phyloP scores from a whole-genome alignment of 1,139 yeast genomes.

The Kurtzmaniella quercitrusa region DNA sequence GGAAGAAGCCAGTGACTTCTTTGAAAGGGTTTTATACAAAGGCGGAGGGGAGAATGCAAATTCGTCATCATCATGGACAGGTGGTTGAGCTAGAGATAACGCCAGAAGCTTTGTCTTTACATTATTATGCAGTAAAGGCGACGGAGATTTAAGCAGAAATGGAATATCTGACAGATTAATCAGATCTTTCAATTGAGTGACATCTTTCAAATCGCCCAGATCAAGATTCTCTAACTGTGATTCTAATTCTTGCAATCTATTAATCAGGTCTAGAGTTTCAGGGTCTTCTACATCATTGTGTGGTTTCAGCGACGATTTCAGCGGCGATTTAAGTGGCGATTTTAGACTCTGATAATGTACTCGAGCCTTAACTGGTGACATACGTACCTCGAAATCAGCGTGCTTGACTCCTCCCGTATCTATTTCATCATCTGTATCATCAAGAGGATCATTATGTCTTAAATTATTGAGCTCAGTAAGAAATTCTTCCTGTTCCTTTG shows the following conservation, averaged over 20 bases:
- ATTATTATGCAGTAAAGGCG: background rate
- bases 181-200: too few relatives aligned
- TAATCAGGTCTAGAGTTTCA: too few relatives aligned
- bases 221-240: too few relatives aligned
- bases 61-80: background rate
- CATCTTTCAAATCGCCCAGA: too few relatives aligned
- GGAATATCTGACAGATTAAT: too few relatives aligned
- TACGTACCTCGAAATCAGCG: background rate
- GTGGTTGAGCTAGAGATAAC: background rate
- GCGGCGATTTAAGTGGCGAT: background rate
- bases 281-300: too few relatives aligned
- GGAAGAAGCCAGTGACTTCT: slow-evolving; percentile 15
- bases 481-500: background rate
- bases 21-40: slow-evolving; percentile 12
- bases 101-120: background rate
- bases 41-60: slow-evolving; percentile 14
- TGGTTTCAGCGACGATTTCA: background rate
- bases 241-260: too few relatives aligned
- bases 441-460: background rate
- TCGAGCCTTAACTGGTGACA: background rate
- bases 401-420: background rate
- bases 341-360: background rate
- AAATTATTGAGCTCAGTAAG: background rate
- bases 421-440: background rate
- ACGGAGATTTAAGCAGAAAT: background rate